Evolutionary conservation across 495 filamentous ascomycete species (phyloP).

Genomic region (Pyronema domesticum): DNA sequence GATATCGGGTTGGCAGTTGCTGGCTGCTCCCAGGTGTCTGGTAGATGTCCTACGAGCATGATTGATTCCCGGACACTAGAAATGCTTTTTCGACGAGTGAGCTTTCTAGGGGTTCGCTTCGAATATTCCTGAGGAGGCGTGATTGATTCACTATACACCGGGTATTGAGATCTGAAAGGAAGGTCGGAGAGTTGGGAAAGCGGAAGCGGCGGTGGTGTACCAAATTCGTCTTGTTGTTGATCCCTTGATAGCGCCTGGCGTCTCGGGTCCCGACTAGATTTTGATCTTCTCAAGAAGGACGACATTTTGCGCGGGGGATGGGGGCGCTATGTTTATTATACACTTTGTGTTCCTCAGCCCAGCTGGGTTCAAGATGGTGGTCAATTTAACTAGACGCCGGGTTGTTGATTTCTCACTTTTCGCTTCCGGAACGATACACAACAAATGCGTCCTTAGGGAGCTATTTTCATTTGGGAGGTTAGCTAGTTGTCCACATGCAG

Average conservation of each 20-base stretch:
- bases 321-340: not conserved
- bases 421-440: too few relatives aligned
- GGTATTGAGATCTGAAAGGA: not conserved
- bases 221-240: not conserved
- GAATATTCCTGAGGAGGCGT: not conserved
- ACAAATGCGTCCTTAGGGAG: too few relatives aligned
- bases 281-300: constrained; percentile 18
- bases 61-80: constrained; percentile 10
- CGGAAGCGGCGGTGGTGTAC: not conserved
- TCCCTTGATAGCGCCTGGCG: constrained; percentile 3
- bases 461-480: not conserved
- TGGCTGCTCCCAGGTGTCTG: constrained; percentile 17
- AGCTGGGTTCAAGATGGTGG: not conserved
- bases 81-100: constrained; percentile 20
- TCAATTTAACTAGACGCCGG: not conserved
- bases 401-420: not conserved
- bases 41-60: constrained; percentile 4
- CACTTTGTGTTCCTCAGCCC: not conserved
- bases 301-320: constrained; percentile 11
- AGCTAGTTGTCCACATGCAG: not conserved
- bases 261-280: constrained; percentile 15
- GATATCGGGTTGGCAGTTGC: not conserved
- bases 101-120: constrained; percentile 4
- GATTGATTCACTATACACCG: constrained; percentile 1
- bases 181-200: constrained; percentile 12